These are phyloP conservation scores for Melastoma malabathricum DNA, from an alignment of 345 rosid genomes.

Conservation along the genomic window DNA sequence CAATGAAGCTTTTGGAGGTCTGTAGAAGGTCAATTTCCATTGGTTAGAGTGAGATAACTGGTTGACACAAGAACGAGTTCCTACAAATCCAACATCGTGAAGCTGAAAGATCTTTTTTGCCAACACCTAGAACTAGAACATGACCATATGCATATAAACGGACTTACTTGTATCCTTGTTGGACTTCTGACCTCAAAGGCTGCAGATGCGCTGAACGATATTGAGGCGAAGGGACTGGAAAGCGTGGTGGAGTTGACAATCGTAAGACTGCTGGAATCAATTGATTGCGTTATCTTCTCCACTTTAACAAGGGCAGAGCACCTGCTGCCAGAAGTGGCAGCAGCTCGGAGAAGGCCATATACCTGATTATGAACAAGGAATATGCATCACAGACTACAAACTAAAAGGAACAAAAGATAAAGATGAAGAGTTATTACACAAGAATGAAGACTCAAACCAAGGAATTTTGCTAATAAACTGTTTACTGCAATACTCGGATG, in stretches of 20 bases:
- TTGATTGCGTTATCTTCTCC: conserved; percentile 48
- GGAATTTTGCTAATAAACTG: too few relatives aligned
- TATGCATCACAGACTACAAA: not conserved
- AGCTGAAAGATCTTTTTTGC: too few relatives aligned
- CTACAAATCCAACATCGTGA: too few relatives aligned
- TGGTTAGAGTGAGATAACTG: too few relatives aligned
- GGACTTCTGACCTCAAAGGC: conserved; percentile 68
- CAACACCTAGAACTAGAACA: too few relatives aligned
- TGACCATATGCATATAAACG: too few relatives aligned
- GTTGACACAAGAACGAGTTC: too few relatives aligned
- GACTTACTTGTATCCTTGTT: conserved; percentile 44
- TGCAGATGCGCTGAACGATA: conserved; percentile 81
- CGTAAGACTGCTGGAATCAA: conserved; percentile 36
- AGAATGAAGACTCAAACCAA: too few relatives aligned
- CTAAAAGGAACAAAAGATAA: not conserved
- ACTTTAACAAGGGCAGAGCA: conserved; percentile 61
- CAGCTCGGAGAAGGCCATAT: conserved; percentile 87
- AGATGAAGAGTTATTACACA: too few relatives aligned
- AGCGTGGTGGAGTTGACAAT: conserved; percentile 57
- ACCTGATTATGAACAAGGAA: conserved; percentile 27
- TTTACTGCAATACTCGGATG: too few relatives aligned
- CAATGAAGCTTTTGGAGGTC: too few relatives aligned
- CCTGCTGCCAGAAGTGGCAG: conserved; percentile 81
- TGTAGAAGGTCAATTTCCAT: too few relatives aligned
- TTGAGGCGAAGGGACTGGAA: conserved; percentile 66